Evolutionary conservation across 805 yeast species (phyloP).

Genomic region (Suhomyces sp.): DNA sequence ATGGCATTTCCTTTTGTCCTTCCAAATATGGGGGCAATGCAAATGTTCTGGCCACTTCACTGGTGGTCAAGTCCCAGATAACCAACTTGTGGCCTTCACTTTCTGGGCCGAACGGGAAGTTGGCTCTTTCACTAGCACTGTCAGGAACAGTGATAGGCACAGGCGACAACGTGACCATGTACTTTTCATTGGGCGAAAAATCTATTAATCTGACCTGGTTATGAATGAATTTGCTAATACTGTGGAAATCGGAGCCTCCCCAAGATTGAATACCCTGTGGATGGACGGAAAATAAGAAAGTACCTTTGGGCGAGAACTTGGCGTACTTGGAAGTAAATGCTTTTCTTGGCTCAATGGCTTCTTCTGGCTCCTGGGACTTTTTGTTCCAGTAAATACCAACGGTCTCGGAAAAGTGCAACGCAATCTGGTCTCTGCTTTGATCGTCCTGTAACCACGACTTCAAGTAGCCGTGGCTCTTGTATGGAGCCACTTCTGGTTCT

Average conservation of each 20-base stretch:
- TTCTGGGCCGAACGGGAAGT: conserved; percentile 80
- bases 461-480: conserved; percentile 75
- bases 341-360: conserved; percentile 71
- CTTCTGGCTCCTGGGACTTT: conserved; percentile 68
- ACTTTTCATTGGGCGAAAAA: conserved; percentile 90
- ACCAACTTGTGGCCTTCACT: conserved; percentile 92
- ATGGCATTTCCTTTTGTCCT: conserved; percentile 67
- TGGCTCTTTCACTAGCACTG: conserved; percentile 57
- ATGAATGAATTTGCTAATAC: conserved; percentile 77
- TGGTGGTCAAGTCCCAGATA: conserved; percentile 86
- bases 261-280: conserved; percentile 93
- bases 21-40: conserved; percentile 78
- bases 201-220: conserved; percentile 87
- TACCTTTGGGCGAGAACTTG: conserved; percentile 91
- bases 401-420: conserved; percentile 71
- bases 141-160: conserved; percentile 71
- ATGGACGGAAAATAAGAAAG: conserved; percentile 81
- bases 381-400: conserved; percentile 89
- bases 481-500: conserved; percentile 73
- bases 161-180: conserved; percentile 84
- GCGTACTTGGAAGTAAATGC: conserved; percentile 87
- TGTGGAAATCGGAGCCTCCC: conserved; percentile 84
- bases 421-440: conserved; percentile 85
- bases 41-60: conserved; percentile 83
- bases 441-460: conserved; percentile 90